Conservation (phyloP, 169 alveolate species). For the Eimeria brunetti region DNA sequence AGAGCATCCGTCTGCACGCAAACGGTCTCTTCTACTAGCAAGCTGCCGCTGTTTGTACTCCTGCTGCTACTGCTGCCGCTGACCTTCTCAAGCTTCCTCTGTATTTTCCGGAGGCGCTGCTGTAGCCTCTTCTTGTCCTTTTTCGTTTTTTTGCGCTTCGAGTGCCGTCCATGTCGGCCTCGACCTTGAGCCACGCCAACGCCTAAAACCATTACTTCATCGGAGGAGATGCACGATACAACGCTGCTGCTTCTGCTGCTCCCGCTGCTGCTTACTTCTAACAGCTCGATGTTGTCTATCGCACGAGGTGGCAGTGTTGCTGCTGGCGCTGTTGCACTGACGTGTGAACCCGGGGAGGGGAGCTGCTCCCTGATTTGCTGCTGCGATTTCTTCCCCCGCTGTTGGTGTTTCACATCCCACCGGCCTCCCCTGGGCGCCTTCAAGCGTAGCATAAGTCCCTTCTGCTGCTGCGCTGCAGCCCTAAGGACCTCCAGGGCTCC, state of each 20-base stretch:
- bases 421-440: conserved; percentile 19
- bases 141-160: conserved; percentile 15
- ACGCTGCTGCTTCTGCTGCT: conserved; percentile 43
- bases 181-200: background rate
- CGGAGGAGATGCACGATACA: conserved; percentile 22
- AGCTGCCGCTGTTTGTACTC: background rate
- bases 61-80: conserved; percentile 41
- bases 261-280: conserved; percentile 24
- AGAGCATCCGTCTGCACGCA: conserved; percentile 8
- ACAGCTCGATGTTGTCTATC: background rate
- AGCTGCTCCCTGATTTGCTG: background rate
- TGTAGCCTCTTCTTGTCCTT: conserved; percentile 49
- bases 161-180: background rate
- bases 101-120: conserved; percentile 41
- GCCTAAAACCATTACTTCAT: conserved; percentile 38
- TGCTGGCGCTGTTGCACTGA: background rate
- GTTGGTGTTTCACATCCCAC: conserved; percentile 18
- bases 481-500: conserved; percentile 27
- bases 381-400: background rate
- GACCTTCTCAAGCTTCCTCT: conserved; percentile 25
- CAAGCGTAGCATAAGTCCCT: conserved; percentile 12
- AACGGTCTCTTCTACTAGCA: background rate
- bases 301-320: background rate
- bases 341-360: background rate
- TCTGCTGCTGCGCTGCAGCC: conserved; percentile 52